Conservation (phyloP, 2,329 filamentous ascomycete species). For the Zasmidium angulare region DNA sequence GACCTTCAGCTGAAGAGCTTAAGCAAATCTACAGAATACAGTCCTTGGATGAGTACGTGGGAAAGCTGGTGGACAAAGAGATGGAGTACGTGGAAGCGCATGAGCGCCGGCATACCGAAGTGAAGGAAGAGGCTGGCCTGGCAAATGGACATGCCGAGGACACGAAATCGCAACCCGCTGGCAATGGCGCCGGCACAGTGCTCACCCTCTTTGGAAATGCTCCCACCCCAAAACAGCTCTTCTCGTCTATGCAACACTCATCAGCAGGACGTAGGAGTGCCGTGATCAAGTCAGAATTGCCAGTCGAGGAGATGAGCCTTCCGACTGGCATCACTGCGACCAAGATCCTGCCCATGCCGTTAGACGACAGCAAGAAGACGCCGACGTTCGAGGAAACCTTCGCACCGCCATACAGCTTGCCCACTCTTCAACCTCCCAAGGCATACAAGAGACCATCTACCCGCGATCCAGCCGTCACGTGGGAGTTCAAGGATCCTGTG, state of each 20-base stretch:
- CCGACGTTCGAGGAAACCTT: slow-evolving; percentile 74
- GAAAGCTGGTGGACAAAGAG: slow-evolving; percentile 32
- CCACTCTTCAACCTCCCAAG: slow-evolving; percentile 66
- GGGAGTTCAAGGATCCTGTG: slow-evolving; percentile 38
- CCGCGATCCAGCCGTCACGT: slow-evolving; percentile 50
- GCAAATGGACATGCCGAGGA: slow-evolving; percentile 14
- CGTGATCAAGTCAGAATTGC: slow-evolving; percentile 34
- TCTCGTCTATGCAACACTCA: slow-evolving; percentile 71
- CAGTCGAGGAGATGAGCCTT: slow-evolving; percentile 63
- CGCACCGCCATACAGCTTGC: slow-evolving; percentile 64
- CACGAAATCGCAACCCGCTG: background rate
- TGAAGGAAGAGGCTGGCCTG: slow-evolving; percentile 18
- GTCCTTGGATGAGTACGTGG: slow-evolving; percentile 29
- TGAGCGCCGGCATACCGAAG: background rate
- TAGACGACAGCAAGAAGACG: slow-evolving; percentile 46
- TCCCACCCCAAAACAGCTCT: slow-evolving; percentile 73
- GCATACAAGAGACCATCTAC: slow-evolving; percentile 69
- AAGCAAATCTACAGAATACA: slow-evolving; percentile 35
- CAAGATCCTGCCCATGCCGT: slow-evolving; percentile 59
- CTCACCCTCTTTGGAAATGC: slow-evolving; percentile 77
- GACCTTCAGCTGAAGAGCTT: slow-evolving; percentile 39
- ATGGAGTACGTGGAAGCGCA: slow-evolving; percentile 16
- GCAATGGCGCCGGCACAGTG: slow-evolving; percentile 55
- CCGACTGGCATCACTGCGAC: slow-evolving; percentile 74
- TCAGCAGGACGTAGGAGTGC: slow-evolving; percentile 11